Conservation (phyloP, 1,284 basidiomycete species). For the Leccinum proximum region DNA sequence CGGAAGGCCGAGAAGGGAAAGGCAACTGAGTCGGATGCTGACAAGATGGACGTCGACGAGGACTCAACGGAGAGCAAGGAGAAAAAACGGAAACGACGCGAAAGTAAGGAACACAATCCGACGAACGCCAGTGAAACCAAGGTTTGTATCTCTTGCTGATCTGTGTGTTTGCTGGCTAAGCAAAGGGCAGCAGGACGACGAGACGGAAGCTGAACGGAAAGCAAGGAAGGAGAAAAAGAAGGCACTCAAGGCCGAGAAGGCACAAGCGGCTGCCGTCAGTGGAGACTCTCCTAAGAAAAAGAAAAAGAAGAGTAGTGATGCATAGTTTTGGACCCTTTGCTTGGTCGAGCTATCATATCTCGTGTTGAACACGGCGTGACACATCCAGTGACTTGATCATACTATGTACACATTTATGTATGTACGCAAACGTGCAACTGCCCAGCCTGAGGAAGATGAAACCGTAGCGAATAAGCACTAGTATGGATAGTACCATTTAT, state of each 20-base stretch:
- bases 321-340: constrained; percentile 12
- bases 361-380: neutral
- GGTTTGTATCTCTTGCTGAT: constrained; percentile 32
- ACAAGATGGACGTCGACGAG: constrained; percentile 44
- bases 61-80: constrained; percentile 48
- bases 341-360: neutral
- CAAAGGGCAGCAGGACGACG: constrained; percentile 37
- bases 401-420: neutral
- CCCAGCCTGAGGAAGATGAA: neutral
- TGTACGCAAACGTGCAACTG: neutral
- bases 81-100: constrained; percentile 71
- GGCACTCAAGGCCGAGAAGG: constrained; percentile 69
- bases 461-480: too few species aligned
- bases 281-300: constrained; percentile 72
- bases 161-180: constrained; percentile 8
- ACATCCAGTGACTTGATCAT: neutral
- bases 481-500: too few species aligned
- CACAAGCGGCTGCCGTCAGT: constrained; percentile 41
- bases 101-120: constrained; percentile 44
- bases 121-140: constrained; percentile 36
- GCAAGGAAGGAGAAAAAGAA: constrained; percentile 72
- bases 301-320: constrained; percentile 64
- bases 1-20: constrained; percentile 63
- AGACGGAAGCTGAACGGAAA: constrained; percentile 73
- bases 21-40: constrained; percentile 36